Evolutionary conservation across 1,284 basidiomycete species (phyloP), one percentile per base, ranked within the genome.

Genomic region (Boletus smithii): DNA sequence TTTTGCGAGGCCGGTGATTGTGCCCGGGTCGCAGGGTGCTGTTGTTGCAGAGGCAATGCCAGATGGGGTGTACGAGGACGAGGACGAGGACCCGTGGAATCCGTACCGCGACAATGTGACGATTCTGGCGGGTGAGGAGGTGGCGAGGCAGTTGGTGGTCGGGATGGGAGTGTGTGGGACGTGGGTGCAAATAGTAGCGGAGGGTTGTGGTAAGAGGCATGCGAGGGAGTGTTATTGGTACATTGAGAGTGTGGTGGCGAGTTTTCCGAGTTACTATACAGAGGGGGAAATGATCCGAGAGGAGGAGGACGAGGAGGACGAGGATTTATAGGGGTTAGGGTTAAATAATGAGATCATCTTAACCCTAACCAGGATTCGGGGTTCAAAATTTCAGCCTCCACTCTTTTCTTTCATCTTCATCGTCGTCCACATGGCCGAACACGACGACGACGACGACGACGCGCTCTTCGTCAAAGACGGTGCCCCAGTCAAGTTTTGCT

Each of bases 131-230:
- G 70, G 75, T 16, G 69, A 69, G 1, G 58, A 58, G n/a, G 60
- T 66, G 2, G 65, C 71, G 6, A 69, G 69, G 17, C 58, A 69
- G 31, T 49, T 85, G 35, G 54, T 59, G 8, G 53, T 73, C 3
- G 80, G 81, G 0, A 76, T 86, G 74, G 65, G 63, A 2, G 34
- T 68, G 7, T 54, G 47, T 33, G 83, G 74, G 23, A 77, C 75
- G 17, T 85, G 78, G 74, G 73, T 85, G 4, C 79, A 85, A 61
- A 76, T 70, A 18, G 67, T 75, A n/a, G 65, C 59, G 4, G 54
- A 63, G 17, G 62, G 22, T n/a, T n/a, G n/a, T n/a, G n/a, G n/a
- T n/a, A n/a, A n/a, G n/a, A 51, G 31, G 9, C 50, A 60, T 22
- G 45, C 49, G 5, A 44, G 39, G 13, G 47, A 18, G 17, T 45